Base-by-base conservation (phyloP, 345 rosid genomes). In the Linum trigynum region DNA sequence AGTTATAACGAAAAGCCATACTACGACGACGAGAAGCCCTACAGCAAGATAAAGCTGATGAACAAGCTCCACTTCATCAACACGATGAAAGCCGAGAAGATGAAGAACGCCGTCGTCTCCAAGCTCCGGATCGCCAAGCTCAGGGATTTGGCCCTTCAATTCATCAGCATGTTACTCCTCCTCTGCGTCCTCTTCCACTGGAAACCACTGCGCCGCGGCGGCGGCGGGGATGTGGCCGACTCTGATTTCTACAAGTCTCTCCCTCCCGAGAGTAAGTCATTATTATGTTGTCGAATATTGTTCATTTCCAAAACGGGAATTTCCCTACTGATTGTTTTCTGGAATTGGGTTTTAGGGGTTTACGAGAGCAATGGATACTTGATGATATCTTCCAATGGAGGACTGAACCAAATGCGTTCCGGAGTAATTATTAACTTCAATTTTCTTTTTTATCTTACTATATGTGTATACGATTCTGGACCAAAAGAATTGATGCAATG, bases 371-470 rank as follows among this genome's bases (percentile, higher is more conserved):
- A 66, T 16, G 81, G 81, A 5, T 78, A 71, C 43, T 36, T 78
- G 48, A 64, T 71, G 58, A 62, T 78, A 42, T 78, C 81, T 10
- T 59, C 78, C 37, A 78, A 78, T 39, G 81, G 81, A 66, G 74
- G 81, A 69, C 50, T 74, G 62, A 78, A 78, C 38, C 81, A 78
- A 64, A 78, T 74, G 76, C 62, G 76, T 53, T 65, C 81, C 0
- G 78, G 78, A 10, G 81, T 74, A 68, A 65, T 6, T 39, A 37
- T 9, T 3, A 5, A 9, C 15, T 17, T 2, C 39, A 15, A 35
- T 16, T 15, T 2, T 17, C 5, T 35, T 16, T 5, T 5, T 12
- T 32, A 9, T 8, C 3, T 12, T 12, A 16, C 38, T 35, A 8
- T 35, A 23, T 23, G 32, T 39, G 10, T 37, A 23, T 23, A 23